These are phyloP conservation scores for Penicillium soppii DNA, from an alignment of 495 filamentous ascomycete genomes.

Conservation along the genomic window DNA sequence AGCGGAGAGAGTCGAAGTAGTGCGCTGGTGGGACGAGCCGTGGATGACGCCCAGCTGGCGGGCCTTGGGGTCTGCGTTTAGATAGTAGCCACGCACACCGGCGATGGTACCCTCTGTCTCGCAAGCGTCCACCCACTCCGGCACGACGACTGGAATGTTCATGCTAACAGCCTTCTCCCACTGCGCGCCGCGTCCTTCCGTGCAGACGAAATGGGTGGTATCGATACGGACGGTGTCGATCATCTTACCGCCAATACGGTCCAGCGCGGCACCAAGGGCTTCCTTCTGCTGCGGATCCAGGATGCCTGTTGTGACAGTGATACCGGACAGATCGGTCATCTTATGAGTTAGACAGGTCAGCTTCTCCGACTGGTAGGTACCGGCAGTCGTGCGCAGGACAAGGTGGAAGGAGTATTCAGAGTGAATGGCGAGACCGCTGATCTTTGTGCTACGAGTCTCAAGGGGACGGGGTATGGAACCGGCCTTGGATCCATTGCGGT, in stretches of 20 bases:
- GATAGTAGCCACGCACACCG: conserved; percentile 91
- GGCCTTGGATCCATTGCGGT: conserved; percentile 93
- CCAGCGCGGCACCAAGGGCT: conserved; percentile 68
- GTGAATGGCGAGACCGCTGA: conserved; percentile 92
- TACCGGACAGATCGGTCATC: conserved; percentile 96
- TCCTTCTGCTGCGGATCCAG: conserved; percentile 75
- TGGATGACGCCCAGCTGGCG: conserved; percentile 54
- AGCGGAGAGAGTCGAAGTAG: conserved; percentile 34
- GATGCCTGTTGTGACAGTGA: conserved; percentile 91
- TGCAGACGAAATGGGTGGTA: conserved; percentile 98
- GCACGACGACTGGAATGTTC: conserved; percentile 97
- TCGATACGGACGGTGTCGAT: conserved; percentile 92
- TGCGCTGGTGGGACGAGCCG: conserved; percentile 41
- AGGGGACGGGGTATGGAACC: conserved; percentile 86
- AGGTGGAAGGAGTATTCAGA: conserved; percentile 95
- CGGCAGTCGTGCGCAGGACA: conserved; percentile 86
- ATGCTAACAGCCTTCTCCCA: conserved; percentile 98
- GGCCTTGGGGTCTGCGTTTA: conserved; percentile 77
- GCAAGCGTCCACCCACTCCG: conserved; percentile 95
- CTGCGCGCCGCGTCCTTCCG: conserved; percentile 81
- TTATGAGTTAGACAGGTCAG: conserved; percentile 90
- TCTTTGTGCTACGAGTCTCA: conserved; percentile 89
- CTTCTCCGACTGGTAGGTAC: conserved; percentile 79
- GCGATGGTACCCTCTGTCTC: conserved; percentile 91
- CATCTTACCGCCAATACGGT: conserved; percentile 89